Conservation (phyloP, 805 yeast genomes). For the Ogataea corticis region DNA sequence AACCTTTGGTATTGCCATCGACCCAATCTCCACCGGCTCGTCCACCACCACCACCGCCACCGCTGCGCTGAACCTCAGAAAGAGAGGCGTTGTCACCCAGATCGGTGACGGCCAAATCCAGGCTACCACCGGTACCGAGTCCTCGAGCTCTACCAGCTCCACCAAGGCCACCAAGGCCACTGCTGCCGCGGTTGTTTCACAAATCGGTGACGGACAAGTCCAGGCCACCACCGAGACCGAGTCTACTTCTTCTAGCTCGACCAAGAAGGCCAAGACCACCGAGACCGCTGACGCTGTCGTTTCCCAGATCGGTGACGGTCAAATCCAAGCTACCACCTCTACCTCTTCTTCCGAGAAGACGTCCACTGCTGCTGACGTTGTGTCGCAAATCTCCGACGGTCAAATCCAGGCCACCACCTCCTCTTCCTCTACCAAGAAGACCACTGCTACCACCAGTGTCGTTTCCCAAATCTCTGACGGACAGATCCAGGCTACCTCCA, state of each 20-base stretch:
- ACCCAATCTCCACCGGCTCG: slow-evolving; percentile 11
- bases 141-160: slow-evolving; percentile 4
- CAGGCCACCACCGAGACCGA: slow-evolving; percentile 52
- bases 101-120: slow-evolving; percentile 54
- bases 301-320: slow-evolving; percentile 41
- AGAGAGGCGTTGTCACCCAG: slow-evolving; percentile 42
- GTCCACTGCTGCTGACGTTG: slow-evolving; percentile 33
- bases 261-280: slow-evolving; percentile 7
- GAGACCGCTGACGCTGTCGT: slow-evolving; percentile 36
- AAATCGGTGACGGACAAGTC: slow-evolving; percentile 61
- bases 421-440: slow-evolving; percentile 32
- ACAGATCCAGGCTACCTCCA: slow-evolving; percentile 38
- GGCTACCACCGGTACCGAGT: slow-evolving; percentile 40
- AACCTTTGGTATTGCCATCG: slow-evolving; percentile 23
- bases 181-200: slow-evolving; percentile 45
- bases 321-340: slow-evolving; percentile 26
- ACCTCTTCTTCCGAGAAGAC: slow-evolving; percentile 34
- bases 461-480: slow-evolving; percentile 41
- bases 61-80: slow-evolving; percentile 29
- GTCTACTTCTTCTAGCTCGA: slow-evolving; percentile 29
- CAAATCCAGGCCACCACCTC: slow-evolving; percentile 38
- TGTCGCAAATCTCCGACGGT: slow-evolving; percentile 40
- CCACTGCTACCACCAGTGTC: slow-evolving; percentile 33
- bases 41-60: slow-evolving; percentile 29
- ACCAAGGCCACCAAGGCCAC: slow-evolving; percentile 27